Base-by-base conservation (phyloP, 2,329 filamentous ascomycete species). In the Scedosporium boydii region DNA sequence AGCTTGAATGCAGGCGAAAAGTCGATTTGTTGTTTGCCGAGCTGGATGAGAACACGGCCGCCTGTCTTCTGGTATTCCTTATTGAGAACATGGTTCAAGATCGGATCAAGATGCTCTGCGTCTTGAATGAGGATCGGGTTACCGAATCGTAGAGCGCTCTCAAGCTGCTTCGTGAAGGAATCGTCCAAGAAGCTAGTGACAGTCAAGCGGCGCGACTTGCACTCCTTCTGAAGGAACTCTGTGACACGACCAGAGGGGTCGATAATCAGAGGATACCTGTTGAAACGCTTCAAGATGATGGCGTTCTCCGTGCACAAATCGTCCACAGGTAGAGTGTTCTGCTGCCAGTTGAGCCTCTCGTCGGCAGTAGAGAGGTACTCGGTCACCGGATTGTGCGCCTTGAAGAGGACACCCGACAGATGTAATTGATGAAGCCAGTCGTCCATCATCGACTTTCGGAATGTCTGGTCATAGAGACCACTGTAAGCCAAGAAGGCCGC, bases 51-150 rank as follows among this genome's bases (percentile, higher is more conserved):
- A 56, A 98, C 93, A 83, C 95, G 93, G 23, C 95, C 95, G 68
- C 95, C 95, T 29, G 96, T 99, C 79, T 93, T 96, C 76, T 99
- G 96, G 75, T 99, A 99, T 72, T 99, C 95, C 75, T 99, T 99
- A 79, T 99, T 99, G 75, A 99, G 86, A 62, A 99, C 93, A 70
- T 99, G 95, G 71, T 98, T 99, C 69, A 99, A 87, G 64, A 99
- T 93, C 0, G 96, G 96, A 71, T 99, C 95, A 63, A 99, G 80
- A 73, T 99, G 90, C 76, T 99, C 96, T 1, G 95, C 96, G 74
- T 99, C 95, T 75, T 99, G 95, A 64, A 99, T 99, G 65, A 99
- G 85, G 67, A 99, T 99, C 1, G 95, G 93, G 72, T 99, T 99
- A 71, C 95, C 95, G 76, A 99, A 99, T 72, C 95, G 91, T 65